A percentile compares a stretch with the other conserved stretches of the same genome.
Evolutionary conservation across 2,329 filamentous ascomycete genomes (phyloP).

Genomic region (Paracoccidioides lutzii): DNA sequence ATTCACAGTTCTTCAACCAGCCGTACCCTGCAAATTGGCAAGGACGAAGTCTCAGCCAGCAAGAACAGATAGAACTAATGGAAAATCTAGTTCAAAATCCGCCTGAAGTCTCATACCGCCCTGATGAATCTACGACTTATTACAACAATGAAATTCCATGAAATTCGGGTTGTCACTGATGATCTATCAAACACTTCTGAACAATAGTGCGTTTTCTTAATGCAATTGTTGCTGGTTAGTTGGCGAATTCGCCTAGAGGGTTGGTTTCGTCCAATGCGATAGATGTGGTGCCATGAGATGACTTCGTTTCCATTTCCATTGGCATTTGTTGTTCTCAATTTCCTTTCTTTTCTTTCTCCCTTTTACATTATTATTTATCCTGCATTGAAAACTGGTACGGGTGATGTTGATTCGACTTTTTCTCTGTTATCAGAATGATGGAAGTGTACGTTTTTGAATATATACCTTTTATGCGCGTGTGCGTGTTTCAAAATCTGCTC

Average conservation of each 20-base stretch:
- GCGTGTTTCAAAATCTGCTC: background rate
- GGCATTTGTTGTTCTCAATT: background rate
- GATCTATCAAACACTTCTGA: background rate
- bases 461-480: background rate
- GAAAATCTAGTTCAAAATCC: slow-evolving; percentile 54
- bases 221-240: background rate
- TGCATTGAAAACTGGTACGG: background rate
- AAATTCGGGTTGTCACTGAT: background rate
- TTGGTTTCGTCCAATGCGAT: background rate
- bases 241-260: background rate
- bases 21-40: slow-evolving; percentile 38
- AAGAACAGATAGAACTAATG: slow-evolving; percentile 76
- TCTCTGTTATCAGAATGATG: background rate
- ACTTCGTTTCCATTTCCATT: too few relatives aligned
- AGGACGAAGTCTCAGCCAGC: slow-evolving; percentile 58
- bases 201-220: background rate
- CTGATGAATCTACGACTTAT: slow-evolving; percentile 29
- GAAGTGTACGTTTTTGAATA: background rate
- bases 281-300: background rate
- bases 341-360: background rate
- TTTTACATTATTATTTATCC: background rate
- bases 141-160: slow-evolving; percentile 23
- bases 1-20: slow-evolving; percentile 36
- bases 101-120: slow-evolving; percentile 32
- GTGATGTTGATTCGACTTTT: background rate